Evolutionary conservation across 2,329 filamentous ascomycete species (phyloP), one percentile per base, ranked within the genome.

Genomic region (Fusarium chaquense): DNA sequence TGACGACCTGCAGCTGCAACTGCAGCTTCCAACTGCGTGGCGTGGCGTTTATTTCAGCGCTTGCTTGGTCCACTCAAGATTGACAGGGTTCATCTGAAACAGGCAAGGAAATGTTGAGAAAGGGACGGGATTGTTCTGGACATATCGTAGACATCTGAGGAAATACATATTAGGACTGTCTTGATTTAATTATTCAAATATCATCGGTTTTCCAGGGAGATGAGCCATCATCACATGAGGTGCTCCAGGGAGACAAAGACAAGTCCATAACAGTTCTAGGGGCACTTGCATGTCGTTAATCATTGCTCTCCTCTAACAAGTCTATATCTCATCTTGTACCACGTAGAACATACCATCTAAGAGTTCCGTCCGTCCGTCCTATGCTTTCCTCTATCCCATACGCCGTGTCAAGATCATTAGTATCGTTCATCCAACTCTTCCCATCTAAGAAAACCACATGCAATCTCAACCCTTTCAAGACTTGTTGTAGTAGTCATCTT

Each of bases 401-500:
- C 54, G 57, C 52, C 59, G 30, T 40, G 26, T 60, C 51, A 44
- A 52, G 36, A 20, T 54, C 68, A 46, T 66, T 65, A 46, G 68
- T 69, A 69, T 65, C 68, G 58, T 71, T 49, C 44, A 7, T 35
- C 47, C 53, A 41, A 22, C 40, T 61, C 53, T 33, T 44, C 22
- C 26, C 10, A 22, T 51, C 28, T 26, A 32, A 41, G 30, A n/a
- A 36, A 16, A 3, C 28, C 35, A 40, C 16, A 28, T 61, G 8
- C 26, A 32, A 32, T 32, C 6, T 32, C 43, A 6, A 1, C 8
- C 11, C 20, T 33, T n/a, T 70, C 44, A 75, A 22, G 73, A 72
- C 50, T 74, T 74, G 22, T 74, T 65, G 76, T 87, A 88, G 70
- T 88, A 88, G 7, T 81, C 81, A n/a, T 85, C 81, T 72, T 85